Percentiles rank a stretch among this genome's conserved stretches.
phyloP scores from a whole-genome alignment of 106 monocot species.

The Allium sativum region DNA sequence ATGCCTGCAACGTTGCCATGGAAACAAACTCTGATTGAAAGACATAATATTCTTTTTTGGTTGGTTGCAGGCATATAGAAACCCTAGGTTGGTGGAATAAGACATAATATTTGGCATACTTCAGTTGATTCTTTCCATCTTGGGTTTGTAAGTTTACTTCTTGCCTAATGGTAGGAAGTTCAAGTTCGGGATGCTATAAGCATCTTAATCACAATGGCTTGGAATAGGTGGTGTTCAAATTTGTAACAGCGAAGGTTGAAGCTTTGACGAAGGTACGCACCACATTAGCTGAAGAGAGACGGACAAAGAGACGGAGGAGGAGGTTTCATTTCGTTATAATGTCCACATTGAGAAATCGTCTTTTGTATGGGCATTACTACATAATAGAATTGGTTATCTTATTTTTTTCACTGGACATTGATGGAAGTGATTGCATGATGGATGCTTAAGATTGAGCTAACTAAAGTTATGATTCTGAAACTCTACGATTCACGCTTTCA shows the following conservation, averaged over 20 bases:
- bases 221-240: background rate
- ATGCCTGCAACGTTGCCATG: conserved; percentile 80
- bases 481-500: too few relatives aligned
- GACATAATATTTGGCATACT: background rate
- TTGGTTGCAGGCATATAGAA: conserved; percentile 78
- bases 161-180: background rate
- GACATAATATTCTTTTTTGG: background rate
- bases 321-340: too few relatives aligned
- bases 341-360: too few relatives aligned
- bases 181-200: background rate
- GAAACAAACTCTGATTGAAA: background rate
- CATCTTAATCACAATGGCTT: background rate
- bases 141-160: background rate
- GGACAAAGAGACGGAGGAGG: too few relatives aligned
- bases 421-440: too few relatives aligned
- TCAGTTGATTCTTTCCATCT: background rate
- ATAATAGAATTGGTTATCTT: too few relatives aligned
- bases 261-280: background rate
- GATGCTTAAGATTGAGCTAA: too few relatives aligned
- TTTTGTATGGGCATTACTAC: too few relatives aligned
- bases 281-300: too few relatives aligned
- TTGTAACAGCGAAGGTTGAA: background rate
- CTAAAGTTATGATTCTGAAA: too few relatives aligned
- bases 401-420: too few relatives aligned
- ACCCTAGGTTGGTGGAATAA: conserved; percentile 18